Conservation (phyloP, 805 yeast genomes). For the Starmerella potacharoeniae region DNA sequence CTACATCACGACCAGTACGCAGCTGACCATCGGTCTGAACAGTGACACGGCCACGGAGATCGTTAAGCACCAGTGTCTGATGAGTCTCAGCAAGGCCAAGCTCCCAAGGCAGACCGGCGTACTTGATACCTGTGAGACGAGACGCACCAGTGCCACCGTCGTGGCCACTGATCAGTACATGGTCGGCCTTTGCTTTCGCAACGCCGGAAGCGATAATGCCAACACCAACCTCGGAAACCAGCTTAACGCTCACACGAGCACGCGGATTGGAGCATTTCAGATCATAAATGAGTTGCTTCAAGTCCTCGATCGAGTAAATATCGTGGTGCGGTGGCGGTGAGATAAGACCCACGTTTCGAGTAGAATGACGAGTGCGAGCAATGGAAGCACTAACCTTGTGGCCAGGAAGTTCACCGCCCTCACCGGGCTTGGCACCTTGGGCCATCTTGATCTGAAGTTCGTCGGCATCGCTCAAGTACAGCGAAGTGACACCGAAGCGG, state of each 20-base stretch:
- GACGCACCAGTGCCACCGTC: constrained; percentile 99
- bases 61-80: constrained; percentile 91
- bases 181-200: constrained; percentile 97
- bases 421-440: constrained; percentile 99
- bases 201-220: constrained; percentile 99
- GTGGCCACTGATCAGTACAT: constrained; percentile 89
- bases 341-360: constrained; percentile 91
- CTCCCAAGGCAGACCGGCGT: constrained; percentile 99
- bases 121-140: constrained; percentile 90
- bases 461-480: constrained; percentile 89
- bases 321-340: constrained; percentile 99
- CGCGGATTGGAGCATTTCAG: constrained; percentile 95
- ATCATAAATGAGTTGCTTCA: constrained; percentile 92
- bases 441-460: constrained; percentile 98
- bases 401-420: constrained; percentile 98
- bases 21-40: constrained; percentile 98
- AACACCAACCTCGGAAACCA: constrained; percentile 96
- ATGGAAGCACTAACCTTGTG: constrained; percentile 78
- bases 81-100: constrained; percentile 96
- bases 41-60: constrained; percentile 86
- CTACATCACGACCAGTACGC: constrained; percentile 93
- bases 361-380: constrained; percentile 92
- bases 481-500: constrained; percentile 94
- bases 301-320: constrained; percentile 93
- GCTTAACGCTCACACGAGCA: constrained; percentile 90